Base-by-base conservation (phyloP, 1,139 yeast species). In the Yamadazyma sp. region DNA sequence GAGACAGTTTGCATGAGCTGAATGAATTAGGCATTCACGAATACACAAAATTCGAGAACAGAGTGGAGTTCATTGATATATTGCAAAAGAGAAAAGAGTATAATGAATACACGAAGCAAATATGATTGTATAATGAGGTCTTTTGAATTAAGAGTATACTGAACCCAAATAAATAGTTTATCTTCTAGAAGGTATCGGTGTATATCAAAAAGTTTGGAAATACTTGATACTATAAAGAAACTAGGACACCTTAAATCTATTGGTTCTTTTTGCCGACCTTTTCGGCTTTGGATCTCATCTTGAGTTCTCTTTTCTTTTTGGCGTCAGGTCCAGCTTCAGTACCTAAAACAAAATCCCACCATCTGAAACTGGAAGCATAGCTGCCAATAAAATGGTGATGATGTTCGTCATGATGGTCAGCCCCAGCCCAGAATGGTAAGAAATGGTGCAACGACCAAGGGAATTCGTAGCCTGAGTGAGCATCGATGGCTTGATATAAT, bases 391-490 rank as follows among this genome's bases (percentile, higher is more conserved):
- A 91, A 66, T 83, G 88, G 59, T 87, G 95, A 62, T 91, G 98
- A 62, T 91, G 98, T 59, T 87, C 88, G 61, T 91, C 98, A 60
- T 91, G 98, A 64, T 91, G 98, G 55, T 87, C 97, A 16, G 98
- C 97, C 44, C 98, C 98, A 14, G 98, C 95, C 98, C 98, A 91
- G 66, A 91, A 77, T 27, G 97, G 96, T 44, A 91, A 61, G 65
- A 89, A 81, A 58, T 89, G 87, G 67, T 87, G 91, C 59, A 91
- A 75, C 5, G 96, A 87, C 89, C 95, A 84, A 42, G 98, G 97
- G 77, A 91, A 91, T 57, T 91, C 97, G 65, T 91, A 91, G 42
- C 98, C 98, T 1, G 97, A 88, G 63, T 91, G 98, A 24, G 97
- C 85, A 61, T 91, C 98, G 41, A 91, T 89, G 7, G 98, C 98